Evolutionary conservation across 257 asterid genomes (phyloP).

Genomic region (Cordia subcordata): DNA sequence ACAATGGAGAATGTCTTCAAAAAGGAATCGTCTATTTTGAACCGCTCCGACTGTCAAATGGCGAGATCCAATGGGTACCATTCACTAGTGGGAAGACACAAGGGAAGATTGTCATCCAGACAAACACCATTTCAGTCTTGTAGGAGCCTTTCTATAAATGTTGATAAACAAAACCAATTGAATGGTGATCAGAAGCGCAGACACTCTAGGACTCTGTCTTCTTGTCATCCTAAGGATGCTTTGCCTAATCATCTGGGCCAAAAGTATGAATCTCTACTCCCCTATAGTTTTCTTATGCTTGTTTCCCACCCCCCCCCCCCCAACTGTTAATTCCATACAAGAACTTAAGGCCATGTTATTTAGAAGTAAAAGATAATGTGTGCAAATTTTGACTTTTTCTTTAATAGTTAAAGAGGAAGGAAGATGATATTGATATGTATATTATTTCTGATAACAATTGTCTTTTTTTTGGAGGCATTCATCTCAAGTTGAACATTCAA

Average conservation of each 20-base stretch:
- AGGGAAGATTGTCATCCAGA: slow-evolving; percentile 34
- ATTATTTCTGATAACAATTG: not conserved
- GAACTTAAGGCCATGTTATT: not conserved
- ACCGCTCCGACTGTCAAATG: slow-evolving; percentile 19
- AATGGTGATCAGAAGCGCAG: slow-evolving; percentile 29
- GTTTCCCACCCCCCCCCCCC: not conserved
- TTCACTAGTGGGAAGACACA: slow-evolving; percentile 22
- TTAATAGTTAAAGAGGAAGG: slow-evolving; percentile 13
- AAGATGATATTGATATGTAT: not conserved
- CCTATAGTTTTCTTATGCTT: slow-evolving; percentile 5
- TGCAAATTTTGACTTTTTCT: not conserved
- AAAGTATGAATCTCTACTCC: slow-evolving; percentile 36
- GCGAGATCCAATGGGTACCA: slow-evolving; percentile 21
- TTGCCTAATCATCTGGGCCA: slow-evolving; percentile 16
- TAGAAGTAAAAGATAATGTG: not conserved
- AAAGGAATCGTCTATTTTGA: slow-evolving; percentile 39
- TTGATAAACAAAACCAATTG: slow-evolving; percentile 23
- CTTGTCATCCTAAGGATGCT: slow-evolving; percentile 28
- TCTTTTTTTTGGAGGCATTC: slow-evolving; percentile 8
- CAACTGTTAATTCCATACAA: too few species aligned
- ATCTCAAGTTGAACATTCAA: slow-evolving; percentile 16
- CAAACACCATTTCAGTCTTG: slow-evolving; percentile 45
- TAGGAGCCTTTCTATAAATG: slow-evolving; percentile 27
- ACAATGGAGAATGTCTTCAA: slow-evolving; percentile 24
- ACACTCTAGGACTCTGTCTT: slow-evolving; percentile 24